phyloP scores from a whole-genome alignment of 2,329 filamentous ascomycete species.

The Pestalotiopsis fici region DNA sequence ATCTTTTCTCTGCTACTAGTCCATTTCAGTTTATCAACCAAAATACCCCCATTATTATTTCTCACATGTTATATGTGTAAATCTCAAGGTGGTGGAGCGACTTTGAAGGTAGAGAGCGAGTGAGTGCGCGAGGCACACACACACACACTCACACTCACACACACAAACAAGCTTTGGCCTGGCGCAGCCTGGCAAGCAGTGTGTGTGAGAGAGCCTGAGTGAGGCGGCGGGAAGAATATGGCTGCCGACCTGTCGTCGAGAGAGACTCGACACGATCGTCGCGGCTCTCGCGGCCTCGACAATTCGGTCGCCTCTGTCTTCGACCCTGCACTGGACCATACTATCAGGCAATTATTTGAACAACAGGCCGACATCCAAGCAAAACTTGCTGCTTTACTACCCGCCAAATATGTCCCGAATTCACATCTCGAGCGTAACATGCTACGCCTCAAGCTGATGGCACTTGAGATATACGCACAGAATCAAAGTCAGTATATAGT shows the following conservation, averaged over 20 bases:
- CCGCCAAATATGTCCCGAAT: constrained; percentile 48
- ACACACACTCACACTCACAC: no score
- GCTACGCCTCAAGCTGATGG: constrained; percentile 55
- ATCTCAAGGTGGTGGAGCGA: constrained; percentile 12
- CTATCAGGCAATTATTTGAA: constrained; percentile 47
- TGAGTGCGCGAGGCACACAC: constrained; percentile 1
- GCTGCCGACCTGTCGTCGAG: constrained; percentile 24
- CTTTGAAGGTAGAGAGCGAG: background rate
- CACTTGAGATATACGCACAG: constrained; percentile 48
- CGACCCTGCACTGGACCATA: constrained; percentile 42
- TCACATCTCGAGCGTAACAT: constrained; percentile 52
- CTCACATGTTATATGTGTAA: constrained; percentile 15
- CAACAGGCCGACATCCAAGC: constrained; percentile 56
- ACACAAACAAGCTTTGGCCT: constrained; percentile 3
- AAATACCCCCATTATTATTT: constrained; percentile 16
- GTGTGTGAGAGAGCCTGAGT: background rate
- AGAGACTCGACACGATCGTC: constrained; percentile 33
- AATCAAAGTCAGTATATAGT: constrained; percentile 46
- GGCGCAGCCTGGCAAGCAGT: constrained; percentile 2
- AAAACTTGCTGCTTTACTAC: constrained; percentile 48
- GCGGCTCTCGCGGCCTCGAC: constrained; percentile 26
- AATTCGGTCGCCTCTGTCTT: constrained; percentile 29
- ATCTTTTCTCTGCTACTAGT: background rate
- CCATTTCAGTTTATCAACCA: background rate
- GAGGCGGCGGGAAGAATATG: constrained; percentile 19